Percentiles rank a stretch among this genome's conserved stretches.
These are phyloP conservation scores for Dipteronia dyeriana DNA, from an alignment of 345 rosid species.

Conservation along the genomic window DNA sequence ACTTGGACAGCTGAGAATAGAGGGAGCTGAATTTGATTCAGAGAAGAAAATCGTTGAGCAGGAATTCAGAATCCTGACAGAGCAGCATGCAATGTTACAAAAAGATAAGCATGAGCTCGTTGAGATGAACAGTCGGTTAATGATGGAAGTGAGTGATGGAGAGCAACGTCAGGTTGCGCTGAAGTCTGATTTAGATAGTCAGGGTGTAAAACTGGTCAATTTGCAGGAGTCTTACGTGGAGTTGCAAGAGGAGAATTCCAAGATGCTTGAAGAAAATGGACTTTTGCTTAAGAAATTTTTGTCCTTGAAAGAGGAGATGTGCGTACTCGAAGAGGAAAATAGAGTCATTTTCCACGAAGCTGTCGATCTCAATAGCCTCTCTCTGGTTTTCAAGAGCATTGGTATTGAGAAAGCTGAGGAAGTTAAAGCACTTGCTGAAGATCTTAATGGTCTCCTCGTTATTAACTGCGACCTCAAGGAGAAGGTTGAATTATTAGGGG, in stretches of 20 bases:
- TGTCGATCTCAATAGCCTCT: conserved; percentile 44
- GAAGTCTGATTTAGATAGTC: conserved; percentile 44
- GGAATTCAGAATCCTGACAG: conserved; percentile 37
- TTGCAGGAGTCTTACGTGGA: conserved; percentile 52
- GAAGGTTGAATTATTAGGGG: conserved; percentile 49
- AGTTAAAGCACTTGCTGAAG: conserved; percentile 47
- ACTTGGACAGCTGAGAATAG: conserved; percentile 50
- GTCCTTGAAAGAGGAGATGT: conserved; percentile 48
- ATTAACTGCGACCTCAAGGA: conserved; percentile 44
- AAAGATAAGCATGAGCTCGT: conserved; percentile 56
- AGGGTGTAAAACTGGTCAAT: conserved; percentile 38
- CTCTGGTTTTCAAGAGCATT: conserved; percentile 53
- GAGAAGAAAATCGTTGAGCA: conserved; percentile 45
- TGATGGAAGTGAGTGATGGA: conserved; percentile 45
- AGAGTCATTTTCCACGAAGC: conserved; percentile 48
- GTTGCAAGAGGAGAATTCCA: conserved; percentile 53
- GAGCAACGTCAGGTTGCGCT: conserved; percentile 43
- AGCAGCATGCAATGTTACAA: conserved; percentile 41
- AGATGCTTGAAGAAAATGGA: conserved; percentile 47
- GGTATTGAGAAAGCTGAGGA: conserved; percentile 57
- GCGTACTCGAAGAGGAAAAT: conserved; percentile 62
- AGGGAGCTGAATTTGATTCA: conserved; percentile 51
- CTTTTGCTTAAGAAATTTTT: conserved; percentile 44
- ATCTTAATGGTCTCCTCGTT: conserved; percentile 36
- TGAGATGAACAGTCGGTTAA: conserved; percentile 60